Percentiles rank a stretch among this genome's conserved stretches.
These are phyloP conservation scores for Ilyonectria destructans DNA, from an alignment of 2,329 filamentous ascomycete species.

Conservation along the genomic window DNA sequence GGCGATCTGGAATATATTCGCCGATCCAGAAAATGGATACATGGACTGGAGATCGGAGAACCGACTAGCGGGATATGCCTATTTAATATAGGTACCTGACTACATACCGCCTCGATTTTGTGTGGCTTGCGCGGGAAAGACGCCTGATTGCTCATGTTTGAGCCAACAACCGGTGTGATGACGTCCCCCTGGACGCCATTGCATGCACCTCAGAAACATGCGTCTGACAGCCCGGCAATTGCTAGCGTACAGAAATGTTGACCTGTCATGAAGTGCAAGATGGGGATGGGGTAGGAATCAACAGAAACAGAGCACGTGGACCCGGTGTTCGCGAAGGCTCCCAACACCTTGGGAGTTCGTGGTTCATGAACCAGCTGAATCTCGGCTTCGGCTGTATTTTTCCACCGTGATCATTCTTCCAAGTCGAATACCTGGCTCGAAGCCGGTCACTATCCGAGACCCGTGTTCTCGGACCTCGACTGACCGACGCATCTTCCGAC, in stretches of 20 bases:
- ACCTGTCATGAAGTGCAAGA: neutral
- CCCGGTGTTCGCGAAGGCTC: neutral
- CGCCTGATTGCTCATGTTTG: neutral
- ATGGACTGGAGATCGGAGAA: neutral
- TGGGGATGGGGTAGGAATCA: neutral
- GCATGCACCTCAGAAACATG: neutral
- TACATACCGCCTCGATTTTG: neutral
- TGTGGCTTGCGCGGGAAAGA: neutral
- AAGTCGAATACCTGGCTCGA: neutral
- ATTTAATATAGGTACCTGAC: no score
- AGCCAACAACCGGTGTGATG: no score
- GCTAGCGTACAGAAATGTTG: neutral
- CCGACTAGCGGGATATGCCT: neutral
- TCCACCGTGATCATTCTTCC: neutral
- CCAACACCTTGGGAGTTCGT: neutral
- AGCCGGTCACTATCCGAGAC: neutral
- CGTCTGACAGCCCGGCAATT: neutral
- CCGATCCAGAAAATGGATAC: neutral
- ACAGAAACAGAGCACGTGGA: neutral
- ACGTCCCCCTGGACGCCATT: no score
- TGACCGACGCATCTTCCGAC: neutral
- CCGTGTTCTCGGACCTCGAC: neutral
- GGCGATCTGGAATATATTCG: neutral
- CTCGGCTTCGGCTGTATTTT: neutral
- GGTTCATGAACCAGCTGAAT: no score